Evolutionary conservation across 179 eudicot species (phyloP).

Genomic region (Dionaea muscipula): DNA sequence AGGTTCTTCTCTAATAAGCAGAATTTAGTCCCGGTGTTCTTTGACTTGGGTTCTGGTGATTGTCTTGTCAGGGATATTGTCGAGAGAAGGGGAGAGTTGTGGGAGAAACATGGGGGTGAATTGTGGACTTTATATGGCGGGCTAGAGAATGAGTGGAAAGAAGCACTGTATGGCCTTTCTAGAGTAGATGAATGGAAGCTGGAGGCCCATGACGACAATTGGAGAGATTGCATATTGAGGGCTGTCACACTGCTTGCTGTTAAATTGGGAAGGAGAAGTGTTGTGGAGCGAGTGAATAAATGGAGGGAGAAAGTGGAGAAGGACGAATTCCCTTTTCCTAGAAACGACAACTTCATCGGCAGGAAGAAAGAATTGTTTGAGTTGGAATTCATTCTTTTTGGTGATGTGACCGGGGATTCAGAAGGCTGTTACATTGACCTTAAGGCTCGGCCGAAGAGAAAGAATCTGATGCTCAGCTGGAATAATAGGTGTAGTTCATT

Average conservation of each 20-base stretch:
- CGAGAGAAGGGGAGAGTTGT: conserved; percentile 67
- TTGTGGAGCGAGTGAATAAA: conserved; percentile 68
- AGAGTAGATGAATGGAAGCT: conserved; percentile 87
- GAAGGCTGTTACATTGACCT: conserved; percentile 77
- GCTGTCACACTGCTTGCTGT: conserved; percentile 66
- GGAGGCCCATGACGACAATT: conserved; percentile 68
- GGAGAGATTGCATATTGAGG: conserved; percentile 81
- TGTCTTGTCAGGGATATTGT: conserved; percentile 66
- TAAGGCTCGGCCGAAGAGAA: conserved; percentile 51
- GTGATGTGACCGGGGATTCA: conserved; percentile 71
- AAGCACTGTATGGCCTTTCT: conserved; percentile 63
- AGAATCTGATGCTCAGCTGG: conserved; percentile 57
- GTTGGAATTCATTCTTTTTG: conserved; percentile 90
- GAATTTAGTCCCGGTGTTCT: conserved; percentile 71
- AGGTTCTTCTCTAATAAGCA: conserved; percentile 75
- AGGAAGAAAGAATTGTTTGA: conserved; percentile 80
- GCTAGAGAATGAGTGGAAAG: conserved; percentile 88
- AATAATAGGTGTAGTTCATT: conserved; percentile 63
- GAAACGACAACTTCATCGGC: conserved; percentile 73
- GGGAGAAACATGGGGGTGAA: conserved; percentile 73
- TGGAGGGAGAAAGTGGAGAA: conserved; percentile 79
- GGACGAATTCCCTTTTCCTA: conserved; percentile 77
- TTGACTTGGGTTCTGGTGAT: conserved; percentile 58
- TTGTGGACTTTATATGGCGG: conserved; percentile 71
- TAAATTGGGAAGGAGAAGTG: conserved; percentile 91